Percentiles rank a stretch among this genome's conserved stretches.
Conservation (phyloP, 768 basidiomycete species). For the Butyriboletus loyo region DNA sequence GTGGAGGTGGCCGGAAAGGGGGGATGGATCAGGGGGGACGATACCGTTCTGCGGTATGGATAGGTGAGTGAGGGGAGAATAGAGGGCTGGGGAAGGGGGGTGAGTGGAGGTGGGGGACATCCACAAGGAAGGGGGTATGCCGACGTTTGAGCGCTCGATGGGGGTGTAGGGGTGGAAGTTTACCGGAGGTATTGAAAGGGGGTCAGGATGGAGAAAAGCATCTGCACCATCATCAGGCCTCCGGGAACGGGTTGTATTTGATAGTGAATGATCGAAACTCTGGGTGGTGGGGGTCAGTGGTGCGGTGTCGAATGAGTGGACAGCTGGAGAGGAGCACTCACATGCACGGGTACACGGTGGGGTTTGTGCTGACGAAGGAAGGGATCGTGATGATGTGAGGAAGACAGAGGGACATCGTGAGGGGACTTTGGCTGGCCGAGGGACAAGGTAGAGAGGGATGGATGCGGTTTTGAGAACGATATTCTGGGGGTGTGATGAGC, state of each 20-base stretch:
- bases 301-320: neutral
- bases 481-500: conserved; percentile 25
- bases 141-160: conserved; percentile 49
- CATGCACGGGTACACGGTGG: conserved; percentile 13
- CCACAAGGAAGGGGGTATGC: conserved; percentile 77
- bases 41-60: conserved; percentile 35
- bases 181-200: conserved; percentile 17
- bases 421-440: conserved; percentile 25
- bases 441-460: conserved; percentile 14
- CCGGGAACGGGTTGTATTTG: conserved; percentile 11
- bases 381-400: conserved; percentile 9
- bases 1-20: conserved; percentile 35
- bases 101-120: conserved; percentile 68
- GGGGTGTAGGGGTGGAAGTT: conserved; percentile 29
- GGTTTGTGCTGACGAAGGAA: conserved; percentile 14
- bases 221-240: conserved; percentile 11
- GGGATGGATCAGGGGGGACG: conserved; percentile 30
- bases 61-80: conserved; percentile 38
- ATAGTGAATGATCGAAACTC: conserved; percentile 19
- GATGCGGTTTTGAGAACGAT: conserved; percentile 30
- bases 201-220: conserved; percentile 13
- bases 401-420: conserved; percentile 13
- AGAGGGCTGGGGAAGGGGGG: conserved; percentile 41
- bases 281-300: conserved; percentile 11
- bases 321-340: conserved; percentile 1